These are phyloP conservation scores for Amaranthus cruentus DNA, from an alignment of 148 eudicot species.

Conservation along the genomic window DNA sequence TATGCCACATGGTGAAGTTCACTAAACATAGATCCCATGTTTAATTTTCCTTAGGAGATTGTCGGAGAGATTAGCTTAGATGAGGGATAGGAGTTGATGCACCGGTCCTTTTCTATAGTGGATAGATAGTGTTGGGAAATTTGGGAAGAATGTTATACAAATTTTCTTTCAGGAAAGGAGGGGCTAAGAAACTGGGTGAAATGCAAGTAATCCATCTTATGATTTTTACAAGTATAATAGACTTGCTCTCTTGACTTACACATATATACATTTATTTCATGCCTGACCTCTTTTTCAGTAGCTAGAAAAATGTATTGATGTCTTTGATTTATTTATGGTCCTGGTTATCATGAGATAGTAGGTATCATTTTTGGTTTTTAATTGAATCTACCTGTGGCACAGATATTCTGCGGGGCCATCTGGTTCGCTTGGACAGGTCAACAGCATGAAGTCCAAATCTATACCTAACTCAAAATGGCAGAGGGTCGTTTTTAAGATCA, in stretches of 20 bases:
- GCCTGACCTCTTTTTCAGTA: neutral
- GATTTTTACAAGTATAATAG: neutral
- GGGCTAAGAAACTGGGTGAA: neutral
- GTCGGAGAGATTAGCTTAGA: neutral
- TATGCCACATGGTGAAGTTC: no score
- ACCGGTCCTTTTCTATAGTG: neutral
- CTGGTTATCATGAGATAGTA: slow-evolving; percentile 1
- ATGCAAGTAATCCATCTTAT: neutral
- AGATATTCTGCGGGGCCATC: slow-evolving; percentile 56
- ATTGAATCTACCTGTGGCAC: slow-evolving; percentile 19
- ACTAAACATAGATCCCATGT: no score
- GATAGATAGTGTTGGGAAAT: neutral
- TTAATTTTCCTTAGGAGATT: neutral
- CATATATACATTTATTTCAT: neutral
- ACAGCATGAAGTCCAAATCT: slow-evolving; percentile 58
- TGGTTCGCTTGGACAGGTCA: slow-evolving; percentile 52
- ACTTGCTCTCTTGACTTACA: neutral
- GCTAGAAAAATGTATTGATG: neutral
- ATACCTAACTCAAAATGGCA: slow-evolving; percentile 68
- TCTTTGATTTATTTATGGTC: neutral
- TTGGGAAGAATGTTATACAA: neutral
- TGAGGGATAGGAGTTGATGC: neutral
- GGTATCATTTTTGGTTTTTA: slow-evolving; percentile 8
- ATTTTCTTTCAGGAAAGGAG: neutral
- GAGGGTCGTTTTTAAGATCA: slow-evolving; percentile 92